phyloP scores from a whole-genome alignment of 257 asterid species.

The Gentiana macrophylla region DNA sequence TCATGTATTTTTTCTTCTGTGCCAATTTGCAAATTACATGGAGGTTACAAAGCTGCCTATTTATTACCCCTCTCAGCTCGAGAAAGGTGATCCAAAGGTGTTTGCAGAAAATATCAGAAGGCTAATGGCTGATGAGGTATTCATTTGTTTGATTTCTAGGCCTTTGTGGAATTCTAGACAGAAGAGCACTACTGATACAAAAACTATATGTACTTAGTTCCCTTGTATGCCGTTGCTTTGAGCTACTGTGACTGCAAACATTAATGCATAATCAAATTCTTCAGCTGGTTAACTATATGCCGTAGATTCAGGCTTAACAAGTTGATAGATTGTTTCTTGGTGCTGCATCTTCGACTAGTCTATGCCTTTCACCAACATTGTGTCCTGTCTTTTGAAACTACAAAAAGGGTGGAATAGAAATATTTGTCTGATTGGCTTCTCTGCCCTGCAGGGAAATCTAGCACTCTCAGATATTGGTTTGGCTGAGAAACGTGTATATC shows the following conservation, averaged over 20 bases:
- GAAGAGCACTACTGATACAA: no score
- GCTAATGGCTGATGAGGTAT: slow-evolving; percentile 63
- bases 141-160: slow-evolving; percentile 8
- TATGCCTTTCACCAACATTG: background rate
- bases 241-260: no score
- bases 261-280: no score
- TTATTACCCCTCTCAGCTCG: slow-evolving; percentile 75
- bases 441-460: slow-evolving; percentile 63
- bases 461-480: slow-evolving; percentile 70
- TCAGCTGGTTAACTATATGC: no score
- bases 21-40: slow-evolving; percentile 67
- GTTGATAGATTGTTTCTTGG: no score
- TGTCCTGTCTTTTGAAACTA: background rate
- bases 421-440: slow-evolving; percentile 6
- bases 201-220: no score
- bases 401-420: no score
- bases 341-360: background rate
- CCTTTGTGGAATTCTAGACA: no score
- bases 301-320: no score
- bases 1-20: slow-evolving; percentile 72
- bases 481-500: slow-evolving; percentile 87
- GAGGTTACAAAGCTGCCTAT: slow-evolving; percentile 67
- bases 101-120: slow-evolving; percentile 16
- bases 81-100: slow-evolving; percentile 11
- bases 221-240: no score